Evolutionary conservation across 2,329 filamentous ascomycete genomes (phyloP), one percentile per base, ranked within the genome.

Genomic region (Stachybotrys chlorohalonatus): DNA sequence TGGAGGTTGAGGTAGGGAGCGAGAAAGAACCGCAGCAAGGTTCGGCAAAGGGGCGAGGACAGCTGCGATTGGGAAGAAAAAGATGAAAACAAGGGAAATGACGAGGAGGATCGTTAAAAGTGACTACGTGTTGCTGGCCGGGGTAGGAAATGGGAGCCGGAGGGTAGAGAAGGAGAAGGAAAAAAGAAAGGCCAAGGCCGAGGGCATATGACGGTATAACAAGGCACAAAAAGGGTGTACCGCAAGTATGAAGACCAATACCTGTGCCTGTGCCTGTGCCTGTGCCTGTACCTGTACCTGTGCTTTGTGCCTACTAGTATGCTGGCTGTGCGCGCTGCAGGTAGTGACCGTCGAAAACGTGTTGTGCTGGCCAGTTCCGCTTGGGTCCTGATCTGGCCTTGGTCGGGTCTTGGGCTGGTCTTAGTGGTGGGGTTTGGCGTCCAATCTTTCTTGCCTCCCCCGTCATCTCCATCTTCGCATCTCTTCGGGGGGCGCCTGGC

Each of bases 31-130:
- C 47, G 36, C 17, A 50, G 24, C 11, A 7, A 51, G 39, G 17
- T 11, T 11, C 8, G 47, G 24, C 4, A 17, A 46, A 7, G 42
- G 52, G 31, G 36, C 31, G 42, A 13, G 31, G 51, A 42, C 48
- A 45, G 31, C 36, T 52, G 42, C 55, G 54, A 57, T 52, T 51
- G 53, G 54, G 45, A 50, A 52, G 52, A 24, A 47, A 51, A 57
- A 54, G 53, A 56, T 54, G 51, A 55, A 52, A 51, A 49, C 17
- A 24, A 7, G 31, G 47, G 47, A 30, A 30, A 16, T 30, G 30
- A 50, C 9, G 31, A 24, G 31, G 49, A 51, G 6, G 15, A 5
- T 31, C 31, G 31, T n/a, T 31, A 51, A 51, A 31, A 13, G 36
- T 48, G n/a, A 48, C 11, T 30, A n/a, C 9, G 9, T 32, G 16